phyloP scores from a whole-genome alignment of 352 stramenopile genomes.

The Globisporangium nunn region DNA sequence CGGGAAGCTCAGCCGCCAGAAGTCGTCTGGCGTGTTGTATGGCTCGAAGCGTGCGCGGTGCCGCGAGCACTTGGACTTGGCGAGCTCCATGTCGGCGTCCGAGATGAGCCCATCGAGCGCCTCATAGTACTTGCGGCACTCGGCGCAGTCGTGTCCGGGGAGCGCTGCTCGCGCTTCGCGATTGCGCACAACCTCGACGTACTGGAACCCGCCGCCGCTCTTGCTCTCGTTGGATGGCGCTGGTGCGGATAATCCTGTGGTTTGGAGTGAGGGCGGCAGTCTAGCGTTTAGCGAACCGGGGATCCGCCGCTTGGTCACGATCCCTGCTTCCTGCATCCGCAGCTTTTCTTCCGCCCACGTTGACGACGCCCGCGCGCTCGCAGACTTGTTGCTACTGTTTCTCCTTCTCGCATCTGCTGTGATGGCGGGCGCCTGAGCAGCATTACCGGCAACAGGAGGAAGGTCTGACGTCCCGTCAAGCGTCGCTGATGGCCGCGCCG shows the following conservation, averaged over 20 bases:
- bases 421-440: background rate
- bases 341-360: constrained; percentile 45
- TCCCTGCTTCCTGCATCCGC: constrained; percentile 5
- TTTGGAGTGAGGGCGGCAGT: background rate
- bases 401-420: background rate
- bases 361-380: constrained; percentile 3
- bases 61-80: constrained; percentile 61
- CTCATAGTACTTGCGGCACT: constrained; percentile 79
- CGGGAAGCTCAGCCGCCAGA: constrained; percentile 79
- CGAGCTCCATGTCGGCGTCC: constrained; percentile 20
- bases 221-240: constrained; percentile 1
- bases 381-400: background rate
- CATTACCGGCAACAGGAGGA: background rate
- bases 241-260: too few species aligned
- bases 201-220: constrained; percentile 26
- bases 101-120: constrained; percentile 43
- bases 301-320: constrained; percentile 1
- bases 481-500: background rate
- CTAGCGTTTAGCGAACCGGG: background rate
- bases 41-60: constrained; percentile 67
- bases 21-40: constrained; percentile 80
- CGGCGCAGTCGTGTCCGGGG: constrained; percentile 53
- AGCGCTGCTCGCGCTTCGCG: constrained; percentile 47
- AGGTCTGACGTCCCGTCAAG: background rate
- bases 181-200: constrained; percentile 81